A percentile compares a stretch with the other conserved stretches of the same genome.
Conservation (phyloP, 768 basidiomycete genomes). For the Trametes cinnabarina region DNA sequence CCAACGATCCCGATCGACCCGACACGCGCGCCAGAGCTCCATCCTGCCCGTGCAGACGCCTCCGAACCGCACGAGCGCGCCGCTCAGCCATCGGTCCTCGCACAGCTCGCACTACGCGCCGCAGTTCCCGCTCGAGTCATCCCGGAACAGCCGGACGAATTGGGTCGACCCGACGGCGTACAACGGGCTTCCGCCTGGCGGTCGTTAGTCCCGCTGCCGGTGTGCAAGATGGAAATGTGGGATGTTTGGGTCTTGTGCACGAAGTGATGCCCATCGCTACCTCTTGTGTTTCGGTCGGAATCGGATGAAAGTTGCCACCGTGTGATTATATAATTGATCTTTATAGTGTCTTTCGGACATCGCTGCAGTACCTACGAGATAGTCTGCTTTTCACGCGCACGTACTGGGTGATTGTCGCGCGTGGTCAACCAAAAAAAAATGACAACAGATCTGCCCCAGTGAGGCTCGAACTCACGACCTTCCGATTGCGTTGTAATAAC, state of each 20-base stretch:
- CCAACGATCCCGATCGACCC: not conserved
- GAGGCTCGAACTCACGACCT: conserved; percentile 72
- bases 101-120: conserved; percentile 15
- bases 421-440: not conserved
- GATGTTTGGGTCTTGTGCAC: too few relatives aligned
- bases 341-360: too few relatives aligned
- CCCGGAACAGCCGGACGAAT: conserved; percentile 3
- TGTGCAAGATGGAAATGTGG: too few relatives aligned
- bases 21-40: conserved; percentile 9
- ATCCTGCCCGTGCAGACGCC: conserved; percentile 10
- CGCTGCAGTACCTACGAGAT: too few relatives aligned
- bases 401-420: too few relatives aligned
- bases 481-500: conserved; percentile 53
- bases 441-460: conserved; percentile 35
- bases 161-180: conserved; percentile 49
- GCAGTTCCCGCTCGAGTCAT: conserved; percentile 12
- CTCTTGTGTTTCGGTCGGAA: not conserved
- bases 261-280: not conserved
- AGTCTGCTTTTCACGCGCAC: too few relatives aligned
- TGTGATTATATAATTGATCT: too few relatives aligned
- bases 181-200: conserved; percentile 31
- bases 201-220: not conserved
- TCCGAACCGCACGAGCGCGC: conserved; percentile 1
- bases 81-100: conserved; percentile 1
- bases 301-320: not conserved